Percentiles rank a stretch among this genome's conserved stretches.
Conservation (phyloP, 768 basidiomycete species). For the Mycena venus region DNA sequence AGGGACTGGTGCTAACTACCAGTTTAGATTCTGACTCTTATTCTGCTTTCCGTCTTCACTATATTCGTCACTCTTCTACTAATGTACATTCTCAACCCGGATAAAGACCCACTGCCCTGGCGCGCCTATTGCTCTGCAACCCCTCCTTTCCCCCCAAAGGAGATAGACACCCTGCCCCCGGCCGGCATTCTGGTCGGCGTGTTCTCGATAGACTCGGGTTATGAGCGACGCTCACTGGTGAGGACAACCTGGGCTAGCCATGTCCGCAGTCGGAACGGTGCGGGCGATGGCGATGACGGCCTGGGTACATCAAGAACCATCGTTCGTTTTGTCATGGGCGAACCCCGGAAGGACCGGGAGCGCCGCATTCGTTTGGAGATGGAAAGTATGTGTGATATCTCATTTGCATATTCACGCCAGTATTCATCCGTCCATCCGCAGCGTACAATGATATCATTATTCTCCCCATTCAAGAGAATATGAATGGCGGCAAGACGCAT, state of each 20-base stretch:
- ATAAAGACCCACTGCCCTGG: slow-evolving; percentile 96
- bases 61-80: slow-evolving; percentile 88
- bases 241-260: slow-evolving; percentile 93
- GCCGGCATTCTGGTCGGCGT: slow-evolving; percentile 91
- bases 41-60: slow-evolving; percentile 85
- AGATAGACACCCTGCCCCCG: slow-evolving; percentile 83
- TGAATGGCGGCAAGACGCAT: slow-evolving; percentile 96
- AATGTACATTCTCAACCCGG: slow-evolving; percentile 94
- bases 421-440: slow-evolving; percentile 42
- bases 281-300: slow-evolving; percentile 76
- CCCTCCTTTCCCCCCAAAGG: slow-evolving; percentile 74
- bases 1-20: slow-evolving; percentile 22
- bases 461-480: slow-evolving; percentile 90
- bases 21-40: slow-evolving; percentile 73
- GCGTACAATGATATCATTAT: slow-evolving; percentile 90
- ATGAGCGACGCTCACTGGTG: slow-evolving; percentile 89
- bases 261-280: slow-evolving; percentile 80
- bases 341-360: slow-evolving; percentile 85
- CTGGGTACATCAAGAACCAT: slow-evolving; percentile 85
- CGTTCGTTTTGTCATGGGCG: slow-evolving; percentile 91
- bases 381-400: slow-evolving; percentile 74
- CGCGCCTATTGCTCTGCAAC: slow-evolving; percentile 85
- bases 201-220: slow-evolving; percentile 88
- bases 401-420: slow-evolving; percentile 17
- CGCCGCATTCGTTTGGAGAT: slow-evolving; percentile 87